Conservation (phyloP, 148 eudicot genomes). For the Amaranthus cruentus region DNA sequence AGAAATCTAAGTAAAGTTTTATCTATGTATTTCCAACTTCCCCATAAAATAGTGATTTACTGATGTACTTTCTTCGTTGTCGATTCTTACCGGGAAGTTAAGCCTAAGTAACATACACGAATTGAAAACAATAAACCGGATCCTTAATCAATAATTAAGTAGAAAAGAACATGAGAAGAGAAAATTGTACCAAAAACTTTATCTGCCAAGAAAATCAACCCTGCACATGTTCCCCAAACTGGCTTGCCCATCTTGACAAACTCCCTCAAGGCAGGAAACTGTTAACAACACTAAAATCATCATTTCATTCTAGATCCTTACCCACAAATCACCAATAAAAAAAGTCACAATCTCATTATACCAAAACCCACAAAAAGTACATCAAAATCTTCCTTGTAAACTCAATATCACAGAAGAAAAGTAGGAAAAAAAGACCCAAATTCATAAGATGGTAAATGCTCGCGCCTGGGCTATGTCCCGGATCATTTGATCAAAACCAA, state of each 20-base stretch:
- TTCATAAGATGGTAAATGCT: background rate
- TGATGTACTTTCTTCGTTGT: no score
- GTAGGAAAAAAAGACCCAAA: background rate
- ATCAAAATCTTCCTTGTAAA: background rate
- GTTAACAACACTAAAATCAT: conserved; percentile 12
- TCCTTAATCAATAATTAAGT: background rate
- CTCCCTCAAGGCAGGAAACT: conserved; percentile 80
- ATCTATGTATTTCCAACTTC: background rate
- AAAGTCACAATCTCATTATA: background rate
- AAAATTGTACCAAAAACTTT: conserved; percentile 55
- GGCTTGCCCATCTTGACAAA: conserved; percentile 88
- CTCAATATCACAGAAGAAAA: background rate
- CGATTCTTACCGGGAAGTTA: no score
- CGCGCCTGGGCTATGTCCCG: no score
- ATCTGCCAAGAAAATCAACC: conserved; percentile 86
- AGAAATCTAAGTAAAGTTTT: background rate
- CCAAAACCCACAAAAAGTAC: background rate
- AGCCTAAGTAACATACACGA: background rate
- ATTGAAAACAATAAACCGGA: background rate
- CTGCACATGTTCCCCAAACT: conserved; percentile 98
- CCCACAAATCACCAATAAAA: background rate
- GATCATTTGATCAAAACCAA: no score
- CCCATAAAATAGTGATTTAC: no score
- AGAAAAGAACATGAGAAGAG: background rate
- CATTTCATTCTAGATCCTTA: background rate